These are phyloP conservation scores for Adenanthera pavonina DNA, from an alignment of 306 rosid genomes.

Conservation along the genomic window DNA sequence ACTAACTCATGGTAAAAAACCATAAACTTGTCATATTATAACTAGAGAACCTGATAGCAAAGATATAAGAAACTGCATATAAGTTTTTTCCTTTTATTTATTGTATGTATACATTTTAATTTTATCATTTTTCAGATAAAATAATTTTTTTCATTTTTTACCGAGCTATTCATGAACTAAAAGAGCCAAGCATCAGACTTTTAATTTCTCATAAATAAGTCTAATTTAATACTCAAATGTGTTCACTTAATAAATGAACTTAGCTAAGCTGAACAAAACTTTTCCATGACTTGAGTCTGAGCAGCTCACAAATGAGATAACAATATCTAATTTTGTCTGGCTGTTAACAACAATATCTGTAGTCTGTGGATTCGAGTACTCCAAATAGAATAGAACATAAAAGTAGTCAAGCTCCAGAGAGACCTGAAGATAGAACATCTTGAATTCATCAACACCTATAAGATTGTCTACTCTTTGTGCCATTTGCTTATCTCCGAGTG, in stretches of 20 bases:
- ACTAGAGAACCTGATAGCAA: too few species aligned
- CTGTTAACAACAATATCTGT: background rate
- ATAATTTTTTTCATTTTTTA: background rate
- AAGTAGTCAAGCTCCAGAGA: constrained; percentile 33
- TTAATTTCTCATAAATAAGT: background rate
- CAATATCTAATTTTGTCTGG: background rate
- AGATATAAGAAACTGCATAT: too few species aligned
- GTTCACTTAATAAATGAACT: background rate
- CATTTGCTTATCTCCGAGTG: constrained; percentile 95
- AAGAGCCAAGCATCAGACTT: background rate
- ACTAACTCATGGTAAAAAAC: background rate
- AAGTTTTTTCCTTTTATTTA: too few species aligned
- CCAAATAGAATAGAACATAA: constrained; percentile 27
- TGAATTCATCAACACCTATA: constrained; percentile 76
- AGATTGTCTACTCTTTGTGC: constrained; percentile 94
- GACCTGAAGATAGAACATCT: constrained; percentile 98
- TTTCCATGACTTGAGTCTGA: background rate
- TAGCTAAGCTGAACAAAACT: background rate
- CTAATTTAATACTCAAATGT: background rate
- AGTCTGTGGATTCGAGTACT: constrained; percentile 22
- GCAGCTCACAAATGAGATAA: background rate
- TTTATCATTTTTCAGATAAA: too few species aligned
- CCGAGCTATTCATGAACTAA: background rate
- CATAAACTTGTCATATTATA: too few species aligned
- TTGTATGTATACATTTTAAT: too few species aligned